phyloP scores from a whole-genome alignment of 768 basidiomycete species.

The Russula griseocarnosa region DNA sequence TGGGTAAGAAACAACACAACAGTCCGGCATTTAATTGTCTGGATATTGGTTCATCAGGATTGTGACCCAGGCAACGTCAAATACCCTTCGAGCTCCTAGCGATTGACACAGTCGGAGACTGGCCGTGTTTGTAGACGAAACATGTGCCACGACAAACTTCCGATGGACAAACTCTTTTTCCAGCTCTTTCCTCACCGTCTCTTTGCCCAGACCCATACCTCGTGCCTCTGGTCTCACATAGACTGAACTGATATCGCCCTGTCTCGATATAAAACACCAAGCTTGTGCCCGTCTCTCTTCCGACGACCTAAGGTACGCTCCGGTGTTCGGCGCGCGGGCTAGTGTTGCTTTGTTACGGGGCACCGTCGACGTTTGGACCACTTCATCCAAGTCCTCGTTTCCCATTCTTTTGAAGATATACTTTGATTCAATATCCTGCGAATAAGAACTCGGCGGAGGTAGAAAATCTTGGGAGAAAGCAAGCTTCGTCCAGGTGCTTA shows the following conservation, averaged over 20 bases:
- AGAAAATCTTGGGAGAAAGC: not conserved
- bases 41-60: not conserved
- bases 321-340: slow-evolving; percentile 5
- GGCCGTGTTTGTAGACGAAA: not conserved
- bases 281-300: slow-evolving; percentile 4
- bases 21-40: not conserved
- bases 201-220: slow-evolving; percentile 14
- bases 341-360: not conserved
- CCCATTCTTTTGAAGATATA: not conserved
- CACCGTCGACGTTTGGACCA: not conserved
- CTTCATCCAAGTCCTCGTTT: not conserved
- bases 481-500: not conserved
- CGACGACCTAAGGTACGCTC: slow-evolving; percentile 13
- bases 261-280: slow-evolving; percentile 18
- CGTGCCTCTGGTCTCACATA: slow-evolving; percentile 19
- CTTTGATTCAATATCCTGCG: not conserved
- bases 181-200: slow-evolving; percentile 12
- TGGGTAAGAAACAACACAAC: not conserved
- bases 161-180: not conserved
- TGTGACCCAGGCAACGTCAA: not conserved
- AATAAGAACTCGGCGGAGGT: not conserved
- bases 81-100: not conserved
- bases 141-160: not conserved
- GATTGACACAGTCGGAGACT: slow-evolving; percentile 12
- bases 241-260: slow-evolving; percentile 16